Evolutionary conservation across 2,329 filamentous ascomycete genomes (phyloP).

Genomic region (Plenodomus biglobosus): DNA sequence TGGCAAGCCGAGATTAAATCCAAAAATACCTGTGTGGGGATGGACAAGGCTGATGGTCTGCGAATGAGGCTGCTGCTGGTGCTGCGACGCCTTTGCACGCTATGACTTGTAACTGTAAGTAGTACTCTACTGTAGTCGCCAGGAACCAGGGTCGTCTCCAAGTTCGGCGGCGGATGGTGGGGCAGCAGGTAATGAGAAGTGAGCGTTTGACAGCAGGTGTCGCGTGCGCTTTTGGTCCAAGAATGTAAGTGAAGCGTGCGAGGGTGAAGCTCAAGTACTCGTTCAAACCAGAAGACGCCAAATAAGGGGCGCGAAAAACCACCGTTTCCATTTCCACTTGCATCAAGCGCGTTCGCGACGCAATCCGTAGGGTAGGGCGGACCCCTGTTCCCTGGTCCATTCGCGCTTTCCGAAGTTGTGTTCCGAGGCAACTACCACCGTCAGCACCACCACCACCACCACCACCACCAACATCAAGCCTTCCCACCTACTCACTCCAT

Average conservation of each 20-base stretch:
- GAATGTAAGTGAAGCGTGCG: neutral
- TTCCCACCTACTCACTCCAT: neutral
- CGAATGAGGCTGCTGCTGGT: neutral
- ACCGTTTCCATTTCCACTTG: no score
- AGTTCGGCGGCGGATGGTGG: no score
- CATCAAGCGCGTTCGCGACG: constrained; percentile 8
- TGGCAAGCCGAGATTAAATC: constrained; percentile 4
- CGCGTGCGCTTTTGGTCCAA: neutral
- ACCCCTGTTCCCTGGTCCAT: constrained; percentile 2
- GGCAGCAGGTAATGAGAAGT: no score
- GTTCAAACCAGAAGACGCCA: no score
- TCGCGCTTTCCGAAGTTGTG: constrained; percentile 4
- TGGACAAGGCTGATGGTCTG: neutral
- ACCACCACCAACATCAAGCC: constrained; percentile 5
- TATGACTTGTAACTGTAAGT: neutral
- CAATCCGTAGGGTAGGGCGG: neutral
- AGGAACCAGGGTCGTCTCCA: no score
- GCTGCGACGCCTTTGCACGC: neutral
- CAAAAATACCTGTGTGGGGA: constrained; percentile 4
- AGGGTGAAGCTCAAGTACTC: no score
- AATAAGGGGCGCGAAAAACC: no score
- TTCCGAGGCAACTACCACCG: constrained; percentile 4
- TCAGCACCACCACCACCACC: neutral
- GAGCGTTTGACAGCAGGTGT: neutral
- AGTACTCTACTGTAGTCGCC: no score